Conservation (phyloP, 2,329 filamentous ascomycete species). For the Colletotrichum spinosum region DNA sequence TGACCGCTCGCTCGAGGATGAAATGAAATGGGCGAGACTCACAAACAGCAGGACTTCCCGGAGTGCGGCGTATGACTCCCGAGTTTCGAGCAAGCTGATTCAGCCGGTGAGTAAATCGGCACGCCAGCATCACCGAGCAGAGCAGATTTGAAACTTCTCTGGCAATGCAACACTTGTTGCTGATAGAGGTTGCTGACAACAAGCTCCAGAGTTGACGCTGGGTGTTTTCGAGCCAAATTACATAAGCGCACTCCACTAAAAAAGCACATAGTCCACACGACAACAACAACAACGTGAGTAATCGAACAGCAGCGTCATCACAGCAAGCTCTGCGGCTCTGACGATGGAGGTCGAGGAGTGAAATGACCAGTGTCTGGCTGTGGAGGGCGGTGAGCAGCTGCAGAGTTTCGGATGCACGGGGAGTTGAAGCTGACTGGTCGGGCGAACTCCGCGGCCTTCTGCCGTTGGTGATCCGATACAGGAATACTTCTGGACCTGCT, state of each 20-base stretch:
- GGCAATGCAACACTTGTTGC: too few relatives aligned
- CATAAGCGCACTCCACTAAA: neutral
- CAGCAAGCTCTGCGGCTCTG: constrained; percentile 13
- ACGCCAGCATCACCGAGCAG: too few relatives aligned
- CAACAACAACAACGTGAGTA: constrained; percentile 1
- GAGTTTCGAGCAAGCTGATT: too few relatives aligned
- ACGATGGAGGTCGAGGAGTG: neutral
- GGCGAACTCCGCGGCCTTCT: constrained; percentile 9
- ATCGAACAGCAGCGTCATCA: constrained; percentile 17
- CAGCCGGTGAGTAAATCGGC: too few relatives aligned
- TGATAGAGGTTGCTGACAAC: too few relatives aligned
- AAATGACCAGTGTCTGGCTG: constrained; percentile 30
- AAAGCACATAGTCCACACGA: too few relatives aligned
- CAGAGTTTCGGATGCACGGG: constrained; percentile 33
- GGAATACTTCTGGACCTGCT: constrained; percentile 5
- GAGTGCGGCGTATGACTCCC: too few relatives aligned
- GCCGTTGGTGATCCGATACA: constrained; percentile 15
- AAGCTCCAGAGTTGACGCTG: too few relatives aligned
- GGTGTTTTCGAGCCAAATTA: neutral
- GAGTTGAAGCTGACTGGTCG: constrained; percentile 33
- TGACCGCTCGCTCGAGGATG: too few relatives aligned
- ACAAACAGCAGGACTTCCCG: too few relatives aligned
- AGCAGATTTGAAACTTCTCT: too few relatives aligned
- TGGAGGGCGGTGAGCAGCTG: constrained; percentile 32
- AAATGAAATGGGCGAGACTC: too few relatives aligned